Percentiles rank a stretch among this genome's conserved stretches.
Evolutionary conservation across 768 basidiomycete species (phyloP).

Genomic region (Pulveroboletus sp.): DNA sequence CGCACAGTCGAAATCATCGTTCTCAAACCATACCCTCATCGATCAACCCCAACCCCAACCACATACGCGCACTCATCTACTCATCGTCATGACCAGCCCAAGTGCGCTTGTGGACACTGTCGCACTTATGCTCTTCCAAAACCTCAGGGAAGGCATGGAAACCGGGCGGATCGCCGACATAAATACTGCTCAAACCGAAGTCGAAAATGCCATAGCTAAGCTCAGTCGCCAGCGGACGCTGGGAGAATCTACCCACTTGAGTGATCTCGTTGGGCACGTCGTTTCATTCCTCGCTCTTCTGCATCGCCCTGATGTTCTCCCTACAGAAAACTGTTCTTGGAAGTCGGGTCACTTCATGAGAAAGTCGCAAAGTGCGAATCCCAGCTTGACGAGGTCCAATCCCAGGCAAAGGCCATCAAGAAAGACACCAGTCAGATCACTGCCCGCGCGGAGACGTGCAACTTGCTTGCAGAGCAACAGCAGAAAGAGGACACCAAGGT

Average conservation of each 20-base stretch:
- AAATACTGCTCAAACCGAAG: not conserved
- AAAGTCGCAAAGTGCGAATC: slow-evolving; percentile 7
- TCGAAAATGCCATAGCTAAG: slow-evolving; percentile 10
- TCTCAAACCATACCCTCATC: not conserved
- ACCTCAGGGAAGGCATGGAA: slow-evolving; percentile 10
- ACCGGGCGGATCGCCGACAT: slow-evolving; percentile 7
- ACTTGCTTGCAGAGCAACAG: slow-evolving; percentile 1
- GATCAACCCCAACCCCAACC: not conserved
- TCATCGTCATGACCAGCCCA: slow-evolving; percentile 5
- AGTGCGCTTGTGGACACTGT: not conserved
- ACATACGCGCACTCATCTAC: not conserved
- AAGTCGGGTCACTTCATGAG: slow-evolving; percentile 6
- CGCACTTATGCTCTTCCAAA: slow-evolving; percentile 8
- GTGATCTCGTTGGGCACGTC: slow-evolving; percentile 10
- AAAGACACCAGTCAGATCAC: slow-evolving; percentile 5
- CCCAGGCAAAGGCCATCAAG: not conserved
- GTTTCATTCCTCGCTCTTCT: not conserved
- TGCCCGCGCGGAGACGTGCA: slow-evolving; percentile 5
- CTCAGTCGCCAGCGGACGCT: not conserved
- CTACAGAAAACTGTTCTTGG: slow-evolving; percentile 7
- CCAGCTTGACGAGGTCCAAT: slow-evolving; percentile 3
- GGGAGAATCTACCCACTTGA: not conserved
- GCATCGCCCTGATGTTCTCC: not conserved
- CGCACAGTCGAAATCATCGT: not conserved
- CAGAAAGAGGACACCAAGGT: slow-evolving; percentile 3